Evolutionary conservation across 2,329 filamentous ascomycete genomes (phyloP).

Genomic region (Colletotrichum sp.): DNA sequence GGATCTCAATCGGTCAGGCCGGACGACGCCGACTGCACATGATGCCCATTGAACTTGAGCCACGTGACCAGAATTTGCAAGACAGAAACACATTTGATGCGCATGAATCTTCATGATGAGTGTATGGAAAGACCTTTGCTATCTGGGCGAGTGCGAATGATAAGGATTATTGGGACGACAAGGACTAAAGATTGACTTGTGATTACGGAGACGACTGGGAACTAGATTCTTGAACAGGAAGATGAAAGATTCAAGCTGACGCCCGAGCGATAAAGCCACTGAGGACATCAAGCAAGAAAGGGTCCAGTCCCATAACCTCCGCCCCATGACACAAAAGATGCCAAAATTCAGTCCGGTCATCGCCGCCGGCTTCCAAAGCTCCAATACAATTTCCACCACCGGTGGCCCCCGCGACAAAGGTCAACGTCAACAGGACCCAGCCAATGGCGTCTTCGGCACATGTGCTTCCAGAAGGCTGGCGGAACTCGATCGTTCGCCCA

Average conservation of each 20-base stretch:
- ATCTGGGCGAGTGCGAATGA: neutral
- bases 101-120: neutral
- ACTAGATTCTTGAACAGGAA: neutral
- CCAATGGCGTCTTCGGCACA: conserved; percentile 31
- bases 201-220: neutral
- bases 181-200: neutral
- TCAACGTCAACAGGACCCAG: conserved; percentile 36
- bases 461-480: conserved; percentile 38
- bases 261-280: neutral
- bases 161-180: neutral
- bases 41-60: neutral
- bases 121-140: neutral
- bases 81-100: neutral
- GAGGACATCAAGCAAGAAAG: conserved; percentile 7
- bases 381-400: conserved; percentile 11
- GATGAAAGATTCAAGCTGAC: neutral
- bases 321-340: conserved; percentile 15
- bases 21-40: neutral
- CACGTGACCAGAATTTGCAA: neutral
- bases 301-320: conserved; percentile 6
- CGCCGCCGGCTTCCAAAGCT: neutral
- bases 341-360: conserved; percentile 8
- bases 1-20: neutral
- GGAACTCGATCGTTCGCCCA: conserved; percentile 39
- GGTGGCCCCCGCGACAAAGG: conserved; percentile 36